phyloP scores from a whole-genome alignment of 345 rosid genomes.

The Cardamine chenopodiifolia region DNA sequence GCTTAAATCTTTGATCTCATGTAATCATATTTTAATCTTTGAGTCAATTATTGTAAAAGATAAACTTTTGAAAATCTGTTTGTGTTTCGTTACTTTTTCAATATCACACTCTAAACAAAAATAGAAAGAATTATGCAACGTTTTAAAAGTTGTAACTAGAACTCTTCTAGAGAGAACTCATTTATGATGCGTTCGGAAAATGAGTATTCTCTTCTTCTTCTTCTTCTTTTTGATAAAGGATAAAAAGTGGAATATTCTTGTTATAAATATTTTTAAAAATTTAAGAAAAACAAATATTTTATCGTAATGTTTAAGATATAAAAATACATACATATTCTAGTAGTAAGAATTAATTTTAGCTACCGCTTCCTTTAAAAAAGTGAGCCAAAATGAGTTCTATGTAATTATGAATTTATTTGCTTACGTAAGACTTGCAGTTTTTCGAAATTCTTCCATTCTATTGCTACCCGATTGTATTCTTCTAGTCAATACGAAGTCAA shows the following conservation, averaged over 20 bases:
- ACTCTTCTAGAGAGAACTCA: neutral
- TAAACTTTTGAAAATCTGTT: no score
- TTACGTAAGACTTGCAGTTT: constrained; percentile 6
- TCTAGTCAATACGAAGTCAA: constrained; percentile 31
- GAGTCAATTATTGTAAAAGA: no score
- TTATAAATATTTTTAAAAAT: neutral
- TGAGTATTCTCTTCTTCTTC: neutral
- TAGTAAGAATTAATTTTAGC: neutral
- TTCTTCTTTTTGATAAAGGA: no score
- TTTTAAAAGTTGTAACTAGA: neutral
- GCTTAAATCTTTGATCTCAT: neutral
- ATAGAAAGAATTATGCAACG: neutral
- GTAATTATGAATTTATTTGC: constrained; percentile 1
- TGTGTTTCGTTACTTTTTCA: neutral
- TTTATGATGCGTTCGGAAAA: neutral
- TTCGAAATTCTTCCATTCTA: constrained; percentile 38
- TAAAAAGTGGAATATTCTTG: neutral
- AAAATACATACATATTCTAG: neutral
- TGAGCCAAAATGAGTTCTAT: neutral
- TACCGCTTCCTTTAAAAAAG: neutral
- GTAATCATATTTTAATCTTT: no score
- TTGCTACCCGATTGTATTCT: constrained; percentile 23
- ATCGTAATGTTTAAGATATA: neutral
- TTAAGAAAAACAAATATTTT: neutral
- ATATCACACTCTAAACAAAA: neutral